Percentiles rank a stretch among this genome's conserved stretches.
Evolutionary conservation across 2,329 filamentous ascomycete genomes (phyloP).

Genomic region (Lecanicillium sp.): DNA sequence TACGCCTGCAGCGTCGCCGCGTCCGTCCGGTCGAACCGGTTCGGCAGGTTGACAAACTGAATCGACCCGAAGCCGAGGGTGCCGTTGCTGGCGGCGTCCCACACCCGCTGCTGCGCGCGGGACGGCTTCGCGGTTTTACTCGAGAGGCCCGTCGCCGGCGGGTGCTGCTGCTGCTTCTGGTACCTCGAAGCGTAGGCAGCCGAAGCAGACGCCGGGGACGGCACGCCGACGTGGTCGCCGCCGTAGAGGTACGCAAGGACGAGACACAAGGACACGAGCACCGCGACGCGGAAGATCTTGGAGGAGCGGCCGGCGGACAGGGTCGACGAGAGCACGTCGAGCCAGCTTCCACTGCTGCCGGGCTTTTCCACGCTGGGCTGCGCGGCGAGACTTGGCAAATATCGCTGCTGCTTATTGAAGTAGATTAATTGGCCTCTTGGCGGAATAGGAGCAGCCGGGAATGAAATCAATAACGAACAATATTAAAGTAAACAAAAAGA

Average conservation of each 20-base stretch:
- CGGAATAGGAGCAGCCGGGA: too few species aligned
- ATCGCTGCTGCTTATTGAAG: too few species aligned
- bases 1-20: conserved; percentile 23
- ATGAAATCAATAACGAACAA: too few species aligned
- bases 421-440: too few species aligned
- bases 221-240: neutral
- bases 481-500: too few species aligned
- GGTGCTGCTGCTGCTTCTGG: too few species aligned
- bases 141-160: neutral
- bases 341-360: neutral
- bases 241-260: neutral
- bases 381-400: too few species aligned
- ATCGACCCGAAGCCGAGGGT: conserved; percentile 21
- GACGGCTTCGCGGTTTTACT: neutral
- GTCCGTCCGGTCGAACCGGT: conserved; percentile 23
- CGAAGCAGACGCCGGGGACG: neutral
- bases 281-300: neutral
- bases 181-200: too few species aligned
- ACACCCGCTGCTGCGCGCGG: neutral
- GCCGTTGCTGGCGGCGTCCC: conserved; percentile 19
- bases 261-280: neutral
- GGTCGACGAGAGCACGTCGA: neutral
- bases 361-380: neutral
- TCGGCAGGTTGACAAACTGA: conserved; percentile 19
- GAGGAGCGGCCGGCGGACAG: neutral